Evolutionary conservation across 257 asterid genomes (phyloP).

Genomic region (Plectranthus barbatus): DNA sequence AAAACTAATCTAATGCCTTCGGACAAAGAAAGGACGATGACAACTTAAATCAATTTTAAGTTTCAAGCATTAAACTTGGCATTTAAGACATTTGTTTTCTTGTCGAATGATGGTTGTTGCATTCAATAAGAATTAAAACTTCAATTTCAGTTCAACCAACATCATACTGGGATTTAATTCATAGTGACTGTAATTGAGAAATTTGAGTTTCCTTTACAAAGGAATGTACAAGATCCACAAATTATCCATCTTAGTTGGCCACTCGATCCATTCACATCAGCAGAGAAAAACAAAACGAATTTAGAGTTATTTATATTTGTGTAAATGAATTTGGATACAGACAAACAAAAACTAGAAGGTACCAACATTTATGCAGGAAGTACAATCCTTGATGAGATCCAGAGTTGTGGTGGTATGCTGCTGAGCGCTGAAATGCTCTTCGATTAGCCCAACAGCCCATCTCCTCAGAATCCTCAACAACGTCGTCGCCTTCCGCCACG

Average conservation of each 20-base stretch:
- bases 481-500: conserved; percentile 64
- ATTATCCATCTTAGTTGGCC: neutral
- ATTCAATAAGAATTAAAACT: too few species aligned
- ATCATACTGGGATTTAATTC: too few species aligned
- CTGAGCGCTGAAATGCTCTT: conserved; percentile 27
- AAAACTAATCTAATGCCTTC: too few species aligned
- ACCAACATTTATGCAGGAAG: conserved; percentile 13
- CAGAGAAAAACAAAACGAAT: too few species aligned
- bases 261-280: neutral
- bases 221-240: too few species aligned
- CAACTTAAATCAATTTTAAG: too few species aligned
- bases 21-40: too few species aligned
- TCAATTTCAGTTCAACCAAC: too few species aligned
- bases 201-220: neutral
- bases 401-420: conserved; percentile 28
- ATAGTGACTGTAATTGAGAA: neutral
- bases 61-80: too few species aligned
- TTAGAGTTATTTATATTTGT: neutral
- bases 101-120: too few species aligned
- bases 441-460: conserved; percentile 77
- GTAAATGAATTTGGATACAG: conserved; percentile 12
- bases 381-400: conserved; percentile 20
- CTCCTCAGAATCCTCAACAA: conserved; percentile 73
- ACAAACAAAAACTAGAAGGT: neutral
- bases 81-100: too few species aligned